Percentiles rank a stretch among this genome's conserved stretches.
phyloP scores from a whole-genome alignment of 2,329 filamentous ascomycete genomes.

The Cordyceps farinosa region DNA sequence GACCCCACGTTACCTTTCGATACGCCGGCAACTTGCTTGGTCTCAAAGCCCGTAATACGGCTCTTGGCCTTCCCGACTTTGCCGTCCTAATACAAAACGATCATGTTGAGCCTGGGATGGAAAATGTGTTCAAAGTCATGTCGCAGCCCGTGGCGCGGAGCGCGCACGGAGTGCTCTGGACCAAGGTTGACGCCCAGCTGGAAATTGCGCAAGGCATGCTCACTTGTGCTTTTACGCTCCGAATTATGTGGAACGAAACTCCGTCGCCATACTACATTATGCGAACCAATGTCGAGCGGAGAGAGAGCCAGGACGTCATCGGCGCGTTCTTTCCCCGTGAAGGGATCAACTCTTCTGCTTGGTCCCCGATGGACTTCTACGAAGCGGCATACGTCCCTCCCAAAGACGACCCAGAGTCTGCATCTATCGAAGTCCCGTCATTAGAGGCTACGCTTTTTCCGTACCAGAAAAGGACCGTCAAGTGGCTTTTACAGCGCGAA shows the following conservation, averaged over 20 bases:
- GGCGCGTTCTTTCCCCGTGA: conserved; percentile 32
- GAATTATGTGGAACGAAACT: conserved; percentile 43
- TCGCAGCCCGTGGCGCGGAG: not conserved
- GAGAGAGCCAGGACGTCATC: conserved; percentile 34
- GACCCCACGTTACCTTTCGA: conserved; percentile 16
- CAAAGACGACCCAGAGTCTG: conserved; percentile 36
- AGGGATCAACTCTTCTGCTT: conserved; percentile 23
- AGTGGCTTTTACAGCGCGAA: conserved; percentile 68
- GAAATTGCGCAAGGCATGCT: conserved; percentile 7
- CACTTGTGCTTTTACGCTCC: conserved; percentile 28
- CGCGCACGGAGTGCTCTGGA: conserved; percentile 35
- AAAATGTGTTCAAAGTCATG: conserved; percentile 20
- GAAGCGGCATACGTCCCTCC: conserved; percentile 62
- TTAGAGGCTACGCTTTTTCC: conserved; percentile 58
- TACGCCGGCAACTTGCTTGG: conserved; percentile 5
- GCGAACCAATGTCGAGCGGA: conserved; percentile 30
- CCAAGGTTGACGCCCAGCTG: conserved; percentile 26
- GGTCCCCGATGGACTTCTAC: conserved; percentile 61
- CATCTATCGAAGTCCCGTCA: conserved; percentile 40
- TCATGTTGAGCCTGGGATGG: not conserved
- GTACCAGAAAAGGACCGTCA: conserved; percentile 67
- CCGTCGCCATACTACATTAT: conserved; percentile 29
- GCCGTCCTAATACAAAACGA: not conserved
- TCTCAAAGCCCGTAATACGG: conserved; percentile 5
- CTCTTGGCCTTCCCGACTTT: not conserved